phyloP scores from a whole-genome alignment of 208 protist genomes.

The Wallacemonas rigidus region DNA sequence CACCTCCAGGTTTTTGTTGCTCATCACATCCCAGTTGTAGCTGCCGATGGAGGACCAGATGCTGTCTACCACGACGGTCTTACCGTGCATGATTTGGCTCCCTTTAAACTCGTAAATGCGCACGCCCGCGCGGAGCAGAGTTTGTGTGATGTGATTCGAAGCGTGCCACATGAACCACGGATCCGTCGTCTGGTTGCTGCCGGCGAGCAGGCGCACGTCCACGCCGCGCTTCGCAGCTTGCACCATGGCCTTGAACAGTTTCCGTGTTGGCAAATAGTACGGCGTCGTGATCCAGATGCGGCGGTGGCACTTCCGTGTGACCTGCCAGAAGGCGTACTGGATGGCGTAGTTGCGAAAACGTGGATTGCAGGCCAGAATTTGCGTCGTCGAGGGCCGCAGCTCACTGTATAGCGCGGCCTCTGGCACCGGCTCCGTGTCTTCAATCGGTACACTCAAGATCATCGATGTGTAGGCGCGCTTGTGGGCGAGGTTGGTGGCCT shows the following conservation, averaged over 20 bases:
- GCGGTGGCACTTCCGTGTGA: conserved; percentile 75
- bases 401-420: conserved; percentile 64
- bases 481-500: conserved; percentile 43
- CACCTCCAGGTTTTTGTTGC: conserved; percentile 92
- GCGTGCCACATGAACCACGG: conserved; percentile 93
- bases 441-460: conserved; percentile 40
- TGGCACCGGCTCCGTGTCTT: conserved; percentile 71
- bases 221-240: conserved; percentile 81
- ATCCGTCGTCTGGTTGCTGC: conserved; percentile 84
- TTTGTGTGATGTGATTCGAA: conserved; percentile 83
- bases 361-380: conserved; percentile 88
- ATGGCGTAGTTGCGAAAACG: conserved; percentile 85
- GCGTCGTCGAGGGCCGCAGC: conserved; percentile 48
- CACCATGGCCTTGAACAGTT: conserved; percentile 74
- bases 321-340: conserved; percentile 88
- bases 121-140: conserved; percentile 74
- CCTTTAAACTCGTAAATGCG: conserved; percentile 92
- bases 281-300: conserved; percentile 92
- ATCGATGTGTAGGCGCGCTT: conserved; percentile 56
- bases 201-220: conserved; percentile 89
- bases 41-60: conserved; percentile 90
- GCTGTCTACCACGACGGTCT: conserved; percentile 92
- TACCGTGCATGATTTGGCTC: conserved; percentile 90
- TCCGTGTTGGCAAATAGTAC: conserved; percentile 89
- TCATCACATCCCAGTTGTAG: conserved; percentile 94